These are phyloP conservation scores for Hirschioporus abietinus DNA, from an alignment of 768 basidiomycete species.

Conservation along the genomic window DNA sequence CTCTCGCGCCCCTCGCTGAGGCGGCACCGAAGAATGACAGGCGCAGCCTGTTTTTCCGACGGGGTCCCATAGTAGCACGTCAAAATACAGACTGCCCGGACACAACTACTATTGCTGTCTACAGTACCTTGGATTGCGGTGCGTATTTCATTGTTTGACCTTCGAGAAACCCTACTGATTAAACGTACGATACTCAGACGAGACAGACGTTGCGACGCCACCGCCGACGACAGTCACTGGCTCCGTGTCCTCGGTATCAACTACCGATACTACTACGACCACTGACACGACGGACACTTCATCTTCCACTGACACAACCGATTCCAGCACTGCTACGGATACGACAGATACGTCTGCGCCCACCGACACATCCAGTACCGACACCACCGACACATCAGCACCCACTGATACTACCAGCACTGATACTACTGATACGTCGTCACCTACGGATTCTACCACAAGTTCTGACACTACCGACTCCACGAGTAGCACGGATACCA, in stretches of 20 bases:
- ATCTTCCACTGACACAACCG: too few species aligned
- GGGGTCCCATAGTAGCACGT: background rate
- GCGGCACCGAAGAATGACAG: background rate
- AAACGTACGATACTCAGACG: background rate
- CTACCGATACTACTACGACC: background rate
- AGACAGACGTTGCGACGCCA: background rate
- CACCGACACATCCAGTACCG: too few species aligned
- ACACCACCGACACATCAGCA: too few species aligned
- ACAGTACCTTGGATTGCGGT: background rate
- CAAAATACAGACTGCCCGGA: background rate
- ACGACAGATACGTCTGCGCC: too few species aligned
- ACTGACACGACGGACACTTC: background rate
- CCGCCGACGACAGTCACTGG: background rate
- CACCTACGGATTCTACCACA: too few species aligned
- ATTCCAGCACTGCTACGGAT: too few species aligned
- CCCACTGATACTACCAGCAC: too few species aligned
- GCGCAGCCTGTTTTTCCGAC: background rate
- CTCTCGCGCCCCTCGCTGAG: background rate
- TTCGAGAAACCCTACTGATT: too few species aligned
- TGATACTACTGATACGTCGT: too few species aligned
- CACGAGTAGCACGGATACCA: too few species aligned
- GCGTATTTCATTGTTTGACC: background rate
- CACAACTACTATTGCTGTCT: background rate
- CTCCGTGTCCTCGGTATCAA: background rate
- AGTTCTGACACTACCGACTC: too few species aligned